Evolutionary conservation across 345 rosid species (phyloP).

Genomic region (Syzygium aqueum): DNA sequence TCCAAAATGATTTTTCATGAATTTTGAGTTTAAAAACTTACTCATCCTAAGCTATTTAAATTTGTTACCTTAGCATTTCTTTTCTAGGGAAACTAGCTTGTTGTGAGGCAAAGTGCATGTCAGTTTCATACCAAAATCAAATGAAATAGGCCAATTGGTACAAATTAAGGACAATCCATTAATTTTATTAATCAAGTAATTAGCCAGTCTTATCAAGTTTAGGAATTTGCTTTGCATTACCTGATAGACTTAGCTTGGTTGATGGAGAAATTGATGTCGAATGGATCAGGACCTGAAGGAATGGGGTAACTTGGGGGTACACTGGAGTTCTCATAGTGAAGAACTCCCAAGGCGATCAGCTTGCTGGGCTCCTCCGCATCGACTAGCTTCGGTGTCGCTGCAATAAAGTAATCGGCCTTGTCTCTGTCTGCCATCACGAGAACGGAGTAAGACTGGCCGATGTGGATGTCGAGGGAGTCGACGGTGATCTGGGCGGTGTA

Average conservation of each 20-base stretch:
- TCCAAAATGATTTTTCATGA: background rate
- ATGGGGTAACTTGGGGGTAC: slow-evolving; percentile 12
- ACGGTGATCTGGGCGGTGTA: slow-evolving; percentile 22
- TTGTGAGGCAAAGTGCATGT: background rate
- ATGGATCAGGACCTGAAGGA: slow-evolving; percentile 32
- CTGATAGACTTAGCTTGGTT: slow-evolving; percentile 31
- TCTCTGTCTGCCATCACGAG: slow-evolving; percentile 25
- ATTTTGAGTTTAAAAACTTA: background rate
- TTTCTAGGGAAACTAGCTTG: background rate
- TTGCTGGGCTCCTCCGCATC: background rate
- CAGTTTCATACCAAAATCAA: background rate
- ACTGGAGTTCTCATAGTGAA: slow-evolving; percentile 21
- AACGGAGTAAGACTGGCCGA: slow-evolving; percentile 36
- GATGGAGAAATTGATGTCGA: slow-evolving; percentile 22
- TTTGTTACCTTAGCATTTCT: background rate
- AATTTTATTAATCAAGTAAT: background rate
- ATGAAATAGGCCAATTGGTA: background rate
- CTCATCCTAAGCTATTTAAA: background rate
- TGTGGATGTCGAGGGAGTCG: slow-evolving; percentile 28
- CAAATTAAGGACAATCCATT: background rate
- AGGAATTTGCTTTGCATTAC: background rate
- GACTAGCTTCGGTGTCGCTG: slow-evolving; percentile 21
- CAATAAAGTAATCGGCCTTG: slow-evolving; percentile 23
- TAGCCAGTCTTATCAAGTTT: background rate
- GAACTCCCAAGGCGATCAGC: slow-evolving; percentile 19